Base-by-base conservation (phyloP, 2,329 filamentous ascomycete genomes). In the Verticillium isaacii region DNA sequence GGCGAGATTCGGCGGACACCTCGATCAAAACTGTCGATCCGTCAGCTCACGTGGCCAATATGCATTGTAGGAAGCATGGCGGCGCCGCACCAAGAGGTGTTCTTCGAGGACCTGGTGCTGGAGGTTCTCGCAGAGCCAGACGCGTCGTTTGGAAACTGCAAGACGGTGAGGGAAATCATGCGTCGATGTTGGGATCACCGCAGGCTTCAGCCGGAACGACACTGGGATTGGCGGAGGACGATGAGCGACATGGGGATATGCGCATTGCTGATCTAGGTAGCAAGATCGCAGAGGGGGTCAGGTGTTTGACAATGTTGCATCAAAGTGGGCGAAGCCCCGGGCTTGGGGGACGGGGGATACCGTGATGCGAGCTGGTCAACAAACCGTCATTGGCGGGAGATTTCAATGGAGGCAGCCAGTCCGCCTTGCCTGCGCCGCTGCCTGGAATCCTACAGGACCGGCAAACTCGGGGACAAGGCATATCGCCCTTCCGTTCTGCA, bases 1-100 rank as follows among this genome's bases (percentile, higher is more conserved):
- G 32, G 57, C 19, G 39, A 59, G 17, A 25, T 64, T 50, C 45
- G 45, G 23, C 32, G 59, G 25, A 41, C 25, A 6, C n/a, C 63
- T 14, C 63, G 57, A 0, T 23, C 54, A 12, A 37, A 45, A 7
- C 12, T 57, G 3, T 57, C 57, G 15, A 39, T 64, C 14, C 61
- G 60, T 50, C 57, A 59, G 9, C 25, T 63, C n/a, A 32, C 61
- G 5, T 64, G 63, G 63, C 57, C 63, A 5, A 34, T 63, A 14
- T 61, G 56, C 2, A 56, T 61, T 5, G 61, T 59, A 6, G 63
- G 63, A 12, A 41, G 59, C n/a, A 55, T 63, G 54, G 63, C 63
- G 11, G 39, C 15, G 9, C 23, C 32, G 17, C 25, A 55, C 5
- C 61, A 64, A 41, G 57, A 58, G 19, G 8, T 19, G 12, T 63